Percentiles rank a stretch among this genome's conserved stretches.
phyloP scores from a whole-genome alignment of 2,329 filamentous ascomycete species.

The Gnomoniopsis sp. region DNA sequence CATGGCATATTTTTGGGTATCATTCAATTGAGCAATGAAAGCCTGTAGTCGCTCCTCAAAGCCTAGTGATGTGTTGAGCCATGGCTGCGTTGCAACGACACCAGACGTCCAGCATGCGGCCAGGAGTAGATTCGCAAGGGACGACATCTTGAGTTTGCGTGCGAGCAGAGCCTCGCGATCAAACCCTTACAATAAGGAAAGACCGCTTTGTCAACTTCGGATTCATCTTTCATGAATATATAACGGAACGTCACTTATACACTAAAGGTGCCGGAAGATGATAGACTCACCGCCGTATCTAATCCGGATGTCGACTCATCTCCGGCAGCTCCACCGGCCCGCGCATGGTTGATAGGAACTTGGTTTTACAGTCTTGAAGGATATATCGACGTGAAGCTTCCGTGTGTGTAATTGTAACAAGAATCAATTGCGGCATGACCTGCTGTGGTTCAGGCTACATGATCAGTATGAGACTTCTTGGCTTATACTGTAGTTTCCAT shows the following conservation, averaged over 20 bases:
- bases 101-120: not conserved
- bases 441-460: too few species aligned
- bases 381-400: too few species aligned
- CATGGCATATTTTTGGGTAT: constrained; percentile 14
- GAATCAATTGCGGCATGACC: too few species aligned
- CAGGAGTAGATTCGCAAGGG: not conserved
- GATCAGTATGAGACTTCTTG: too few species aligned
- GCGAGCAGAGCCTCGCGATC: not conserved
- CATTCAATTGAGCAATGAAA: constrained; percentile 15
- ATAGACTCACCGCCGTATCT: not conserved
- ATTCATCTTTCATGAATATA: too few species aligned
- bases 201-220: too few species aligned
- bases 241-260: too few species aligned
- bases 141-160: not conserved
- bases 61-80: constrained; percentile 12
- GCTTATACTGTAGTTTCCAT: too few species aligned
- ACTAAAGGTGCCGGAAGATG: not conserved
- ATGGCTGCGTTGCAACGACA: constrained; percentile 1
- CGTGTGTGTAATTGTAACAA: too few species aligned
- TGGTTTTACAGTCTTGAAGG: not conserved
- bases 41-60: constrained; percentile 12
- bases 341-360: not conserved
- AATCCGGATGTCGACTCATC: not conserved
- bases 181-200: not conserved
- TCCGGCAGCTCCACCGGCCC: not conserved